phyloP scores from a whole-genome alignment of 306 rosid species.

The Parietaria judaica region DNA sequence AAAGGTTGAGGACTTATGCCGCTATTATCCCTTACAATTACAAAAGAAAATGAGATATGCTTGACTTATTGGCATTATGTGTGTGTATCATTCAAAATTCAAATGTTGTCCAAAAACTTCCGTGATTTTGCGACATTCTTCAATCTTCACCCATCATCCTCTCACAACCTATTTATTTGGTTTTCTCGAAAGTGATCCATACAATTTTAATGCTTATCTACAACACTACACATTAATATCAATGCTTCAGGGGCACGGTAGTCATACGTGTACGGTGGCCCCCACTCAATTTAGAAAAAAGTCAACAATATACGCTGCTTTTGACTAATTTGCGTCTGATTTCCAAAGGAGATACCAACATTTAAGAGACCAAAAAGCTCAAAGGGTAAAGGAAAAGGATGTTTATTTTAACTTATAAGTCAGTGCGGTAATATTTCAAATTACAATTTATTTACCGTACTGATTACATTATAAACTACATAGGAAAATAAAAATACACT shows the following conservation, averaged over 20 bases:
- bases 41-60: neutral
- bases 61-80: neutral
- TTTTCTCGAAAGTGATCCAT: neutral
- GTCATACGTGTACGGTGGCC: neutral
- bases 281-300: slow-evolving; percentile 1
- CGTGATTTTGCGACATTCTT: neutral
- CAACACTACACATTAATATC: neutral
- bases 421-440: too few relatives aligned
- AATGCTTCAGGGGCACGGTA: neutral
- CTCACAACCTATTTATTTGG: neutral
- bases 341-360: too few relatives aligned
- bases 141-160: neutral
- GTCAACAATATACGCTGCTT: slow-evolving; percentile 30
- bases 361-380: neutral
- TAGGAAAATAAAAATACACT: too few relatives aligned
- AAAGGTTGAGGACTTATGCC: too few relatives aligned
- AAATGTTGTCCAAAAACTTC: neutral
- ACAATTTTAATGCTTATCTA: neutral
- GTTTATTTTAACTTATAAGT: too few relatives aligned
- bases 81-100: neutral
- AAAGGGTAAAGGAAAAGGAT: neutral
- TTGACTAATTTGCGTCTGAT: slow-evolving; percentile 21
- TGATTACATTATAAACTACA: too few relatives aligned
- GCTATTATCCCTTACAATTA: too few relatives aligned
- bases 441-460: too few relatives aligned